These are phyloP conservation scores for Priceomyces fermenticarens DNA, from an alignment of 805 yeast genomes.

Conservation along the genomic window DNA sequence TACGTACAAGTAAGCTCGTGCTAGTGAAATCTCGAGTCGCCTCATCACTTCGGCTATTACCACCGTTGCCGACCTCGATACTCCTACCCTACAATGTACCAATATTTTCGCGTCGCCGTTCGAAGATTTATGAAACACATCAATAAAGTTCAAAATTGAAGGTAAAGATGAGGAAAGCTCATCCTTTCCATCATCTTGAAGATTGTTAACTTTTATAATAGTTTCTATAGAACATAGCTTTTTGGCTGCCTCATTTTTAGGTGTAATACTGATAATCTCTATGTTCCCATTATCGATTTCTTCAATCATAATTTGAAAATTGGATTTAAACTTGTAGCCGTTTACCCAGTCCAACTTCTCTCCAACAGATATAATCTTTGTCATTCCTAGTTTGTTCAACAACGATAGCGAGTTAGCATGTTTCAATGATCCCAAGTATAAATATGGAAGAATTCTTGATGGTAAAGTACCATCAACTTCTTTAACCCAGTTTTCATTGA, in stretches of 20 bases:
- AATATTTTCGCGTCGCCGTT: constrained; percentile 38
- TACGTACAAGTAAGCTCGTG: constrained; percentile 83
- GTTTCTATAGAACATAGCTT: constrained; percentile 31
- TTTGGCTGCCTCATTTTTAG: constrained; percentile 11
- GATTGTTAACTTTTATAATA: constrained; percentile 62
- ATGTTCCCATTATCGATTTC: constrained; percentile 27
- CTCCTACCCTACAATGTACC: constrained; percentile 95
- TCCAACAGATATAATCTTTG: constrained; percentile 81
- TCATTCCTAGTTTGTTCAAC: constrained; percentile 63
- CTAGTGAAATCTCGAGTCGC: constrained; percentile 60
- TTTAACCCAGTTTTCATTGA: constrained; percentile 31
- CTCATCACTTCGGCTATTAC: constrained; percentile 95
- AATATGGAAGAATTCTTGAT: constrained; percentile 75
- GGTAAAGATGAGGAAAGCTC: constrained; percentile 62
- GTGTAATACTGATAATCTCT: constrained; percentile 26
- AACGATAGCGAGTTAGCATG: constrained; percentile 77
- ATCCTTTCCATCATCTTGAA: constrained; percentile 91
- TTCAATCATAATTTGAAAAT: constrained; percentile 20
- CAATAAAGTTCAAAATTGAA: constrained; percentile 63
- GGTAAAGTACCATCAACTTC: constrained; percentile 70
- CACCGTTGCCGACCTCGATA: constrained; percentile 90
- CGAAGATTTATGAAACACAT: constrained; percentile 26
- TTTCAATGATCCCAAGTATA: constrained; percentile 77
- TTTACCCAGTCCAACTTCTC: constrained; percentile 67
- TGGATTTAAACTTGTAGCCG: constrained; percentile 25